Evolutionary conservation across 2,329 filamentous ascomycete species (phyloP), one percentile per base, ranked within the genome.

Genomic region (Calonectria montana): DNA sequence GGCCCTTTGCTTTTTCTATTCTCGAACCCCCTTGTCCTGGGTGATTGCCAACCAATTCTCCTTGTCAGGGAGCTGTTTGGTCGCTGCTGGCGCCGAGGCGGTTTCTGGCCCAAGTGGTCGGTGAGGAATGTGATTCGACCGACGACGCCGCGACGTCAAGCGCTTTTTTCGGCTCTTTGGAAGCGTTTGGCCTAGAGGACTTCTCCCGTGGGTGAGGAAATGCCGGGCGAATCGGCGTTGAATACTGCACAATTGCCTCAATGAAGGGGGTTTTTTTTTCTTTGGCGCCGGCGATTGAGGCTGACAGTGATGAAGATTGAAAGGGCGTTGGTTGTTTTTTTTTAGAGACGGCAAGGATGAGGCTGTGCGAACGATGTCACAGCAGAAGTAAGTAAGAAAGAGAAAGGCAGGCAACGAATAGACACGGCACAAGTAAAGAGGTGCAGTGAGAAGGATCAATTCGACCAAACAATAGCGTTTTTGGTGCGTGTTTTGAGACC

Each of bases 71-170:
- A 70, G 74, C 72, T 79, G 74, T 79, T 75, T 79, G 77, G 72
- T 74, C 75, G 74, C 73, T 76, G 67, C 72, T 79, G 75, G 75
- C 77, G 77, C 77, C 71, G 74, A 72, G 76, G 76, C 76, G 73
- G 69, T 75, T 77, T 76, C 73, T 76, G 77, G 75, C 75, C 77
- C 77, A 79, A 69, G 76, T 75, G 75, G 76, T 73, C 72, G 77
- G 77, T 72, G 77, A 79, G 77, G 71, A 77, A 78, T 79, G 74
- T 79, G 77, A 79, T 79, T 79, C 77, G 77, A 75, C 74, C 59
- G 69, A 63, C 25, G 47, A 74, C 29, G 69, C 59, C 74, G 65
- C 71, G 64, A 73, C 45, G 71, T 61, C 61, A 43, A 53, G 57
- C 41, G 67, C 50, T 50, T 69, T 69, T 55, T 66, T 66, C 68